phyloP scores from a whole-genome alignment of 306 rosid genomes.

The Prunus persica region Prunus_persica_NCBIv2 NC_034009.1:13319001-13319500 shows the following conservation, averaged over 20 bases:
- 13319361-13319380: slow-evolving; percentile 36
- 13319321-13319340: slow-evolving; percentile 55
- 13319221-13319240: slow-evolving; percentile 53
- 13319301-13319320: slow-evolving; percentile 69
- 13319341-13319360: slow-evolving; percentile 39
- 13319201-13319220: slow-evolving; percentile 9
- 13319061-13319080: slow-evolving; percentile 12
- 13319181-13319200: slow-evolving; percentile 15
- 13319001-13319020: slow-evolving; percentile 64
- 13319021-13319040: slow-evolving; percentile 66
- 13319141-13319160: not conserved
- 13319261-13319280: slow-evolving; percentile 82
- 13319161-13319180: slow-evolving; percentile 6
- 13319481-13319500: slow-evolving; percentile 29
- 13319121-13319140: not conserved
- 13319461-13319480: slow-evolving; percentile 16
- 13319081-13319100: not conserved
- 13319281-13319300: slow-evolving; percentile 47
- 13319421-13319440: slow-evolving; percentile 22
- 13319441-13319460: slow-evolving; percentile 21
- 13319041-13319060: slow-evolving; percentile 53
- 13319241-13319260: slow-evolving; percentile 89
- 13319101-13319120: slow-evolving; percentile 10
- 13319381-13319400: slow-evolving; percentile 68
- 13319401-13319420: slow-evolving; percentile 78